These are phyloP conservation scores for Camellia oleifera DNA, from an alignment of 179 eudicot species.

Conservation along the genomic window DNA sequence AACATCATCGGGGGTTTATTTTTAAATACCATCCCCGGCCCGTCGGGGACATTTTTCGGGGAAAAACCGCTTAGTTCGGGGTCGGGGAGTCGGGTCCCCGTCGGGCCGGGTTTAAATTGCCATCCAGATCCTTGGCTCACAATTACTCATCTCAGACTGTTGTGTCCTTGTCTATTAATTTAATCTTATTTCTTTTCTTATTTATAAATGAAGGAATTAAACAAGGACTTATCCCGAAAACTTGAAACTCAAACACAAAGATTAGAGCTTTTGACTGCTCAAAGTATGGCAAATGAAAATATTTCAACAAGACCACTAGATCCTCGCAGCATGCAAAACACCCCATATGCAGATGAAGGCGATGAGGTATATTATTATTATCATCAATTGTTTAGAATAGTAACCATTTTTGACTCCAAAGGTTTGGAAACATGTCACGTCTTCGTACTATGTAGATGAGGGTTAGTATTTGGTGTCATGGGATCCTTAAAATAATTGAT, in stretches of 20 bases:
- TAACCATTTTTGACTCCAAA: no score
- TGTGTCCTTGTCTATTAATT: neutral
- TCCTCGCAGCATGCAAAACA: conserved; percentile 37
- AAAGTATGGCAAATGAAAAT: conserved; percentile 69
- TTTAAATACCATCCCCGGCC: no score
- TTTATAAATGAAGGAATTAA: conserved; percentile 56
- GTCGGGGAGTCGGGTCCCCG: no score
- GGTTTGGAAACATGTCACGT: neutral
- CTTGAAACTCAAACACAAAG: conserved; percentile 97
- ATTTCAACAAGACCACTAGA: conserved; percentile 40
- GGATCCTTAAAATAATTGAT: neutral
- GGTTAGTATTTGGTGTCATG: neutral
- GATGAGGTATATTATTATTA: conserved; percentile 65
- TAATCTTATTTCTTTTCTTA: neutral
- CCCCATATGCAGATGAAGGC: conserved; percentile 93
- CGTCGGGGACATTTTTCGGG: no score
- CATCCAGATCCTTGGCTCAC: neutral
- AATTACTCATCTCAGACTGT: neutral
- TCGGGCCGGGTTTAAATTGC: no score
- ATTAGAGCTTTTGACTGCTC: conserved; percentile 87
- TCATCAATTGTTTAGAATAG: no score
- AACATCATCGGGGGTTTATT: no score
- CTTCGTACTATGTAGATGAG: neutral
- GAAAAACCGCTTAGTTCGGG: no score
- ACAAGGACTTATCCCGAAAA: conserved; percentile 78